phyloP scores from a whole-genome alignment of 305 asterid species.

The Fraxinus greggii region DNA sequence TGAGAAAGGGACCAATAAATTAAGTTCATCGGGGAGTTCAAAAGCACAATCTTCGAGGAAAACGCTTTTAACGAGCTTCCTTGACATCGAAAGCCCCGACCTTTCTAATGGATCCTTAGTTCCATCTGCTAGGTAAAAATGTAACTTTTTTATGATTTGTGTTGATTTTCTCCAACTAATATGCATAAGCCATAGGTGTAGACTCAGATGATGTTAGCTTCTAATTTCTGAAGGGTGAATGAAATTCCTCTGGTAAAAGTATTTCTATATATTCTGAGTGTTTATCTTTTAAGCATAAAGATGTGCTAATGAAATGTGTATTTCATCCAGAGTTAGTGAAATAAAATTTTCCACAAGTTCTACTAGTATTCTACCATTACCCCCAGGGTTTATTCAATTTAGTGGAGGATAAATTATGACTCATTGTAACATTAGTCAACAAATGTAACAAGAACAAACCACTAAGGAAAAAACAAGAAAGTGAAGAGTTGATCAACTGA shows the following conservation, averaged over 20 bases:
- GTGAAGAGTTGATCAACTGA: background rate
- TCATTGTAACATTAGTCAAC: background rate
- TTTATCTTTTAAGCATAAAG: constrained; percentile 1
- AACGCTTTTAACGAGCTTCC: constrained; percentile 87
- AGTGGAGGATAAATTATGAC: background rate
- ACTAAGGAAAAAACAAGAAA: background rate
- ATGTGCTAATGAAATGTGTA: background rate
- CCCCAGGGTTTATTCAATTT: background rate
- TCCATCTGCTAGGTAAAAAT: constrained; percentile 72
- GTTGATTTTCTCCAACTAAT: constrained; percentile 3
- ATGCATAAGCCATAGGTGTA: constrained; percentile 24
- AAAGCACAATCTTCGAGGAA: constrained; percentile 73
- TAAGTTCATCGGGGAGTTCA: constrained; percentile 55
- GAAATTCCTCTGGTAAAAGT: constrained; percentile 6
- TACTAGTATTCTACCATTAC: background rate
- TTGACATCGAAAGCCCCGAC: constrained; percentile 84
- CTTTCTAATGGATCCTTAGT: constrained; percentile 66
- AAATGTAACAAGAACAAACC: background rate
- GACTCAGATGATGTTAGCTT: constrained; percentile 24
- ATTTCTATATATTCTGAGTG: background rate
- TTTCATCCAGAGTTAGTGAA: background rate
- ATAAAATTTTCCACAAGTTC: background rate
- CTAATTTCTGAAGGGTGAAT: background rate
- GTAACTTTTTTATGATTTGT: background rate
- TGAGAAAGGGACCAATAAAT: constrained; percentile 68